Evolutionary conservation across 1,139 yeast species (phyloP).

Genomic region (Blastobotrys capitulatus): DNA sequence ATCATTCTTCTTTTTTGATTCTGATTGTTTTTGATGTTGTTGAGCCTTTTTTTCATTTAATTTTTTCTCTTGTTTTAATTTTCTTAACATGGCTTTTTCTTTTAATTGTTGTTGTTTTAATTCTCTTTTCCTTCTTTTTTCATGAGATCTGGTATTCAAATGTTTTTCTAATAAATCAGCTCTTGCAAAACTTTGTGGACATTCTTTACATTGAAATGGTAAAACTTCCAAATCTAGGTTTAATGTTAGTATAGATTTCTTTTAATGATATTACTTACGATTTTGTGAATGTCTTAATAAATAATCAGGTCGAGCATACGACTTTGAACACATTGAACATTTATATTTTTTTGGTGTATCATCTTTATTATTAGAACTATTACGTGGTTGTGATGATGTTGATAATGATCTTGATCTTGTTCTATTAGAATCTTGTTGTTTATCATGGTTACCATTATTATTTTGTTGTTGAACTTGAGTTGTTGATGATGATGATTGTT

Average conservation of each 20-base stretch:
- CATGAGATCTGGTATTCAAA: conserved; percentile 27
- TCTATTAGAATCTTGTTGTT: too few relatives aligned
- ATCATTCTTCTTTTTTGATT: neutral
- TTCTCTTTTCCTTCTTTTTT: conserved; percentile 24
- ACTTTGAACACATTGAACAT: conserved; percentile 19
- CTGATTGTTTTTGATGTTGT: neutral
- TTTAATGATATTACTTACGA: conserved; percentile 19
- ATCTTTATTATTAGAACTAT: neutral
- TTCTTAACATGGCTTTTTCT: neutral
- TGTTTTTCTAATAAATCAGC: conserved; percentile 29
- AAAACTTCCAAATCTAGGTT: conserved; percentile 24
- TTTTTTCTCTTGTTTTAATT: conserved; percentile 2
- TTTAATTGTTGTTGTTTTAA: conserved; percentile 6
- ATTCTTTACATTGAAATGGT: conserved; percentile 27
- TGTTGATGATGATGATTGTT: too few relatives aligned
- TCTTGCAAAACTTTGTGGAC: conserved; percentile 28
- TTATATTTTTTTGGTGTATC: neutral
- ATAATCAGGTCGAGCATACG: conserved; percentile 35
- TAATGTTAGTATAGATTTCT: neutral
- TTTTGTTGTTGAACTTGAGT: too few relatives aligned
- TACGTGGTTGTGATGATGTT: neutral
- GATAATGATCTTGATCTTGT: neutral
- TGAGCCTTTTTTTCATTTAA: neutral
- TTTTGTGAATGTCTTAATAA: conserved; percentile 35
- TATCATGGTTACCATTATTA: too few relatives aligned